A percentile compares a stretch with the other conserved stretches of the same genome.
These are phyloP conservation scores for Mycena leptocephala DNA, from an alignment of 768 basidiomycete species.

Conservation along the genomic window DNA sequence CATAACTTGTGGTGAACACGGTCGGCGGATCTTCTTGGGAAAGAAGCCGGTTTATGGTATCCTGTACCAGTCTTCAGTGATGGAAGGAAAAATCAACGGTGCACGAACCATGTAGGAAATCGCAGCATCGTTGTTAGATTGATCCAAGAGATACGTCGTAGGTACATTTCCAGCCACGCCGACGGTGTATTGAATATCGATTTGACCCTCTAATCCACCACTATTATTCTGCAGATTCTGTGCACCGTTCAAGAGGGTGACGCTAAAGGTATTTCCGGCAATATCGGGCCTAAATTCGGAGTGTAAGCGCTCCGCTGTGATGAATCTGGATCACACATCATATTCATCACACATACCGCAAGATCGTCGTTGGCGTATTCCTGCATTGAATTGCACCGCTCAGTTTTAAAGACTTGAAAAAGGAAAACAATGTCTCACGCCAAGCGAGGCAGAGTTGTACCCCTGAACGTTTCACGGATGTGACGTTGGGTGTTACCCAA, in stretches of 20 bases:
- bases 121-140: neutral
- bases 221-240: too few relatives aligned
- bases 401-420: conserved; percentile 5
- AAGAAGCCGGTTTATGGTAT: conserved; percentile 24
- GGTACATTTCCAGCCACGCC: too few relatives aligned
- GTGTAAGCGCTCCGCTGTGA: neutral
- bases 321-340: neutral
- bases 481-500: too few relatives aligned
- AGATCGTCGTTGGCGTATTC: conserved; percentile 26
- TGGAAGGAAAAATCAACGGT: neutral
- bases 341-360: conserved; percentile 3
- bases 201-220: too few relatives aligned
- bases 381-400: conserved; percentile 5
- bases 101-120: conserved; percentile 25
- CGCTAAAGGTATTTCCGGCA: conserved; percentile 10
- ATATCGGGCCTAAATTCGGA: conserved; percentile 27
- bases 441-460: conserved; percentile 10
- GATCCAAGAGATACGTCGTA: conserved; percentile 19
- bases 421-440: conserved; percentile 3
- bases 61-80: conserved; percentile 11
- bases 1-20: conserved; percentile 27
- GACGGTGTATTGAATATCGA: too few relatives aligned
- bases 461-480: too few relatives aligned
- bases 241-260: conserved; percentile 20
- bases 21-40: conserved; percentile 23